These are phyloP conservation scores for Metschnikowia henanensis DNA, from an alignment of 805 yeast species.

Conservation along the genomic window DNA sequence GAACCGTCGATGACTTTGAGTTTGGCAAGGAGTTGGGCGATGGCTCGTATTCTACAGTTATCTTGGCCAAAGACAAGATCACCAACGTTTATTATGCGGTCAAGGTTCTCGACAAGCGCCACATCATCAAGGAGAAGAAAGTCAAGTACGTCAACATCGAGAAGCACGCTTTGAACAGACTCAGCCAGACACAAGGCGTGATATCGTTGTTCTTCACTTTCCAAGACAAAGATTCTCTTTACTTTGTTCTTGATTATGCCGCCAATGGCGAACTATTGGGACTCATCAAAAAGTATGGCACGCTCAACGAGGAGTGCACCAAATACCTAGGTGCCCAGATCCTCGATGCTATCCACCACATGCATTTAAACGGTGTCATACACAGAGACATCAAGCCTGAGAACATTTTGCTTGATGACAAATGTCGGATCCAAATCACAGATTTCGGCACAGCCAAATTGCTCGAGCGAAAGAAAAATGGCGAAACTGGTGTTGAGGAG, in stretches of 20 bases:
- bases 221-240: constrained; percentile 72
- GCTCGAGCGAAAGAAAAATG: constrained; percentile 49
- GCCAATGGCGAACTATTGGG: constrained; percentile 74
- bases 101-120: constrained; percentile 72
- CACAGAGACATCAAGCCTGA: constrained; percentile 87
- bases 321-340: constrained; percentile 72
- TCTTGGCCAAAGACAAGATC: constrained; percentile 49
- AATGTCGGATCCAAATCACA: constrained; percentile 65
- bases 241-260: constrained; percentile 78
- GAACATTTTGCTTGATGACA: constrained; percentile 64
- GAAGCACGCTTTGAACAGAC: constrained; percentile 72
- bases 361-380: constrained; percentile 74
- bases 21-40: constrained; percentile 45
- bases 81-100: constrained; percentile 66
- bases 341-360: constrained; percentile 66
- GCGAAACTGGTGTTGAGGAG: constrained; percentile 35
- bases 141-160: constrained; percentile 85
- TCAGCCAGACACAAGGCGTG: constrained; percentile 61
- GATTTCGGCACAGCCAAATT: constrained; percentile 86
- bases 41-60: constrained; percentile 47
- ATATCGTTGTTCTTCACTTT: constrained; percentile 74
- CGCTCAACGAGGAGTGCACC: constrained; percentile 68
- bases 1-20: constrained; percentile 42
- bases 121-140: constrained; percentile 77
- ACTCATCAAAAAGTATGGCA: constrained; percentile 66